Conservation (phyloP, 1,284 basidiomycete genomes). For the Cryptococcus sp. region DNA sequence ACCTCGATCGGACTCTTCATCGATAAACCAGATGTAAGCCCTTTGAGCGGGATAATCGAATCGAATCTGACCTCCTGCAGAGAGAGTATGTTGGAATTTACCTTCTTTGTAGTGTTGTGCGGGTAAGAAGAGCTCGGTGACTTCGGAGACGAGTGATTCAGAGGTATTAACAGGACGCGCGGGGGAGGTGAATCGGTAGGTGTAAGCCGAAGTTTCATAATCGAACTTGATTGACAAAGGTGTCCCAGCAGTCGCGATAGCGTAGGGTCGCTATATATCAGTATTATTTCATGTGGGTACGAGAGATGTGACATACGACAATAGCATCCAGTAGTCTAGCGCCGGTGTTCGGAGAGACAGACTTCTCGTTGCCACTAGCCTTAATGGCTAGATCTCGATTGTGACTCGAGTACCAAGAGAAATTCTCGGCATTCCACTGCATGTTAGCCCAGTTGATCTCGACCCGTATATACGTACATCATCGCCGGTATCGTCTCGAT, state of each 20-base stretch:
- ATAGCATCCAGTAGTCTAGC: conserved; percentile 70
- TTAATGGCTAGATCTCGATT: conserved; percentile 37
- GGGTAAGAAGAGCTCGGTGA: conserved; percentile 79
- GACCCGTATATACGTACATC: conserved; percentile 39
- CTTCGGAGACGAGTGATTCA: conserved; percentile 52
- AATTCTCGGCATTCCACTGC: conserved; percentile 90
- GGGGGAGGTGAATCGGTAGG: conserved; percentile 27
- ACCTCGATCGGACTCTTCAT: background rate
- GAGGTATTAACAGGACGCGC: conserved; percentile 12
- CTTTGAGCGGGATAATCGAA: conserved; percentile 32
- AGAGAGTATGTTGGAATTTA: conserved; percentile 17
- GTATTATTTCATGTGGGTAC: background rate
- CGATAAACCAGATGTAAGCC: conserved; percentile 36
- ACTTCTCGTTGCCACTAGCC: conserved; percentile 52
- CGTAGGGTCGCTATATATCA: conserved; percentile 42
- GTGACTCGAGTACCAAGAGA: conserved; percentile 77
- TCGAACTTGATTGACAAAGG: conserved; percentile 36
- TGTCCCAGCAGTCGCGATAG: conserved; percentile 42
- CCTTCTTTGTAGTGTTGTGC: conserved; percentile 22
- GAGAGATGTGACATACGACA: conserved; percentile 49
- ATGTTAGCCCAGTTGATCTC: background rate
- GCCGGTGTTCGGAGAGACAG: conserved; percentile 63
- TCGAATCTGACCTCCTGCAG: conserved; percentile 22
- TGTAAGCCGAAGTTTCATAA: conserved; percentile 20
- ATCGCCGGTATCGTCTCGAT: conserved; percentile 74